phyloP scores from a whole-genome alignment of 192 early-diverging fungal species.

The Coemansia sp. region DNA sequence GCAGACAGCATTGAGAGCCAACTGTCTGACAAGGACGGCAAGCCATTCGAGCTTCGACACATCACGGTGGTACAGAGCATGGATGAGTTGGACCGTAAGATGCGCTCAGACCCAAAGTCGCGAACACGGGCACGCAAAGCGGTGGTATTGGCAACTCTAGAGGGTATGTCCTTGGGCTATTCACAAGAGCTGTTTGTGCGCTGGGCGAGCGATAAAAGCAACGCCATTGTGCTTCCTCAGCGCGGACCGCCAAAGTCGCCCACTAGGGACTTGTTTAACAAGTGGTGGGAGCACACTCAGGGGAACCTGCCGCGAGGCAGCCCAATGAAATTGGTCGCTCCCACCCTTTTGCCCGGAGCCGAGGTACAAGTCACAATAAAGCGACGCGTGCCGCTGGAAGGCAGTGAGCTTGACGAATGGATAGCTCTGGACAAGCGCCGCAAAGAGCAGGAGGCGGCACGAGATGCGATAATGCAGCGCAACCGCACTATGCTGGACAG shows the following conservation, averaged over 20 bases:
- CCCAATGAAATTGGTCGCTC: slow-evolving; percentile 20
- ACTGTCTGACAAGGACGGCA: slow-evolving; percentile 69
- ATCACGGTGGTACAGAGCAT: slow-evolving; percentile 66
- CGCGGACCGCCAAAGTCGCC: slow-evolving; percentile 70
- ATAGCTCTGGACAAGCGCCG: slow-evolving; percentile 61
- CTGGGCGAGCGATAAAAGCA: slow-evolving; percentile 60
- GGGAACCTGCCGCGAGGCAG: background rate
- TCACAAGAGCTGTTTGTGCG: slow-evolving; percentile 75
- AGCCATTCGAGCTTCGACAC: slow-evolving; percentile 89
- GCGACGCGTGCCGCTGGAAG: slow-evolving; percentile 76
- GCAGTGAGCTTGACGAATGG: slow-evolving; percentile 76
- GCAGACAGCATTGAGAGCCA: slow-evolving; percentile 70
- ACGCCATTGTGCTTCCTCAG: slow-evolving; percentile 77
- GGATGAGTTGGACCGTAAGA: slow-evolving; percentile 38
- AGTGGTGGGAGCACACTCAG: slow-evolving; percentile 37
- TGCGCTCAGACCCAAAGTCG: slow-evolving; percentile 22
- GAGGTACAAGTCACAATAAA: slow-evolving; percentile 49
- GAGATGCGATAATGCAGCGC: slow-evolving; percentile 63
- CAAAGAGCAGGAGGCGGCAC: slow-evolving; percentile 71
- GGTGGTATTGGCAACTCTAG: slow-evolving; percentile 80
- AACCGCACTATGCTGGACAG: slow-evolving; percentile 75
- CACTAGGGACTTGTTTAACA: slow-evolving; percentile 61
- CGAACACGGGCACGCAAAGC: slow-evolving; percentile 68
- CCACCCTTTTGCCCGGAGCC: slow-evolving; percentile 26
- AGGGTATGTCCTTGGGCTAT: slow-evolving; percentile 80